These are phyloP conservation scores for Dactylis glomerata DNA, from an alignment of 176 grass and related monocot genomes.

Conservation along the genomic window DNA sequence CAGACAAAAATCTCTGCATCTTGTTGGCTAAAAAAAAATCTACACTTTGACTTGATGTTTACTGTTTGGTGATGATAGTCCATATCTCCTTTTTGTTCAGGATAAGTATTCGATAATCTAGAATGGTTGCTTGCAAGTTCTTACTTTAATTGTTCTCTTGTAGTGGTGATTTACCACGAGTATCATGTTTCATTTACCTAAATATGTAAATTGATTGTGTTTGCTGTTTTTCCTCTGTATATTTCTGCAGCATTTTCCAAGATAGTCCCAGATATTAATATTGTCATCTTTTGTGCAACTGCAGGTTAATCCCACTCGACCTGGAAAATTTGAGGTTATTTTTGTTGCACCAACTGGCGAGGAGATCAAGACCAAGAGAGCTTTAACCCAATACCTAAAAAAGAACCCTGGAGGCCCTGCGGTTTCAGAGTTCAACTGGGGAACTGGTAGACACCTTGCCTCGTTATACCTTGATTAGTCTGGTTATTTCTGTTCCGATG, in stretches of 20 bases:
- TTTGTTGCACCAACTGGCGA: conserved; percentile 76
- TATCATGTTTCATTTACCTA: not conserved
- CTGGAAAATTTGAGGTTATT: conserved; percentile 62
- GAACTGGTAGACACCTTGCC: conserved; percentile 51
- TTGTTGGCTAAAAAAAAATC: too few relatives aligned
- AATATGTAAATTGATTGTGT: not conserved
- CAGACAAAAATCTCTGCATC: not conserved
- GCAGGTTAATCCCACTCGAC: conserved; percentile 45
- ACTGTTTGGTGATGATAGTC: not conserved
- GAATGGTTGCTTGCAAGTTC: not conserved
- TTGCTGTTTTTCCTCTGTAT: not conserved
- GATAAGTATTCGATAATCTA: not conserved
- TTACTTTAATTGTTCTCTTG: not conserved
- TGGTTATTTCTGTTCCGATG: not conserved
- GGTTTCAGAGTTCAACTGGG: conserved; percentile 83
- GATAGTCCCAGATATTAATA: not conserved
- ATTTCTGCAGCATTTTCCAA: not conserved
- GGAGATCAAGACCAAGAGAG: conserved; percentile 85
- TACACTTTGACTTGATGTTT: not conserved
- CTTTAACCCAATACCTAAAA: conserved; percentile 68
- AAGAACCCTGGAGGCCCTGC: conserved; percentile 57
- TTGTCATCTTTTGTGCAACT: conserved; percentile 1
- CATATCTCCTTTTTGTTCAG: not conserved
- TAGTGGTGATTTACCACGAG: not conserved
- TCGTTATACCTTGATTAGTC: not conserved